phyloP scores from a whole-genome alignment of 768 basidiomycete genomes.

The Infundibulicybe gibba region DNA sequence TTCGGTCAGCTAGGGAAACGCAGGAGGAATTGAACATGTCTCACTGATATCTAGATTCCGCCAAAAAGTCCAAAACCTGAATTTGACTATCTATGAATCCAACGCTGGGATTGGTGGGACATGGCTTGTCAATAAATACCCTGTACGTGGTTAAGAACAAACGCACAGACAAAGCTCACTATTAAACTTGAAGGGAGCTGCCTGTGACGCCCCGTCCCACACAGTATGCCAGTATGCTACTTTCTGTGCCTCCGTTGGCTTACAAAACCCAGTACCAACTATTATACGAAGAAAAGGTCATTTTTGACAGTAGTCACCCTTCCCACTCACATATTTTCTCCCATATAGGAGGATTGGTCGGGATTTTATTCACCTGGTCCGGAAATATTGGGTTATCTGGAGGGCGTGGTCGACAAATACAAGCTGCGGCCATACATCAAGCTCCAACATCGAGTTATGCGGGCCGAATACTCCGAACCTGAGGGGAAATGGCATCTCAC shows the following conservation, averaged over 20 bases:
- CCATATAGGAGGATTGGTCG: constrained; percentile 51
- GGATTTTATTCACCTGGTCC: constrained; percentile 55
- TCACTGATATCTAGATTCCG: constrained; percentile 32
- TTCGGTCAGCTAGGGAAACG: constrained; percentile 31
- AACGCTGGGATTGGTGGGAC: constrained; percentile 58
- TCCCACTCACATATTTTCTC: constrained; percentile 32
- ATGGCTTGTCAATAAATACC: constrained; percentile 57
- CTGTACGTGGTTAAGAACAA: constrained; percentile 25
- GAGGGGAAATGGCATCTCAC: constrained; percentile 55
- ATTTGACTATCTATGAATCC: constrained; percentile 58
- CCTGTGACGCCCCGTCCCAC: not conserved
- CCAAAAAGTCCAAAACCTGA: constrained; percentile 49
- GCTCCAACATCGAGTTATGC: constrained; percentile 49
- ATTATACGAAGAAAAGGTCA: constrained; percentile 20
- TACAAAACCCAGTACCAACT: not conserved
- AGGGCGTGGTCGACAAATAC: constrained; percentile 53
- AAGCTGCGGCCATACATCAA: constrained; percentile 50
- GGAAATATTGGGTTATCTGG: constrained; percentile 55
- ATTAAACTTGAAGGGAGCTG: not conserved
- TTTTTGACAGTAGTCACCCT: constrained; percentile 61
- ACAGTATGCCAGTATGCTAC: not conserved
- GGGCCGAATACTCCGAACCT: constrained; percentile 46
- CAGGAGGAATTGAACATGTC: not conserved
- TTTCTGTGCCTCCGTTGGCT: not conserved
- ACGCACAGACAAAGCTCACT: not conserved